Evolutionary conservation across 768 basidiomycete genomes (phyloP), one percentile per base, ranked within the genome.

Genomic region (Leccinellum luteum): DNA sequence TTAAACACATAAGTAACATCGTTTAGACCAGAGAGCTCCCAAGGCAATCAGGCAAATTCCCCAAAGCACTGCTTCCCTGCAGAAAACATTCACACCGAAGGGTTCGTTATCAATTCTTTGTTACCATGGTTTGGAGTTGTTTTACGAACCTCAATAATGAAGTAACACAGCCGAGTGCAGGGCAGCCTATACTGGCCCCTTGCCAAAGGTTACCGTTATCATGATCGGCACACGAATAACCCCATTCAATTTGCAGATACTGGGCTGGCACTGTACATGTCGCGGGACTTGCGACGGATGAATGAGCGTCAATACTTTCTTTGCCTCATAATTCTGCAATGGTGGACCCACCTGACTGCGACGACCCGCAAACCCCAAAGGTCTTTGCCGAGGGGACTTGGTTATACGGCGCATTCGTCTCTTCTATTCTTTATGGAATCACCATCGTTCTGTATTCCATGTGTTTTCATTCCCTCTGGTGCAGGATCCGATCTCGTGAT

Each of bases 361-460:
- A 56, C 1, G 54, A 63, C 45, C 55, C 25, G 55, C 55, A 62
- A 8, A 50, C 61, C 1, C 54, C 56, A 4, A 19, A 56, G 14
- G 35, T 70, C 52, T 72, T 55, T 48, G 56, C 32, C 21, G 72
- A 72, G 47, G 65, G 66, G 0, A 64, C 72, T 13, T 72, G 71
- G 71, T 32, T 72, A 6, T 64, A 72, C 6, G 71, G 71, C 12
- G 68, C 72, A 7, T 66, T 72, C 58, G 60, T 67, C 48, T 65
- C 70, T 10, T 54, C 57, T 32, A 34, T 69, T 28, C 57, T 69
- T 50, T 72, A 73, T 51, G 71, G 70, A n/a, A 28, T 73, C 6
- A 64, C 65, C 3, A 55, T 73, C 51, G 60, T 64, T 31, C 58
- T 73, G 43, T 62, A 62, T 21, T 5, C 12, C 56, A 64, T 69